phyloP scores from a whole-genome alignment of 1,284 basidiomycete species.

The Ustilago trichophora region DNA sequence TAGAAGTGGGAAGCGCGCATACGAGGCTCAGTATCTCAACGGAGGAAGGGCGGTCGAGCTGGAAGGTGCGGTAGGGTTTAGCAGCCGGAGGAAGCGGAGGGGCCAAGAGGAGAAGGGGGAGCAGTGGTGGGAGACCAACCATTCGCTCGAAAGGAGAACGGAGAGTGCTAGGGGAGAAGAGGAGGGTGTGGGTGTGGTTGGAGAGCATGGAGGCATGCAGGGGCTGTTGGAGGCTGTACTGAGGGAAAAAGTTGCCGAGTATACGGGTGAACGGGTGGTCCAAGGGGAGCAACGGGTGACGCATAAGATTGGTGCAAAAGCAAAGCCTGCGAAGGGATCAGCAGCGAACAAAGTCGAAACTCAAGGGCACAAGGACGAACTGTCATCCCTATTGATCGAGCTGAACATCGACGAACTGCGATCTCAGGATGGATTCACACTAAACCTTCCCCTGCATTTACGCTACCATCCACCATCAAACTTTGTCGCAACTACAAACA shows the following conservation, averaged over 20 bases:
- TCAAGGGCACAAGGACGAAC: not conserved
- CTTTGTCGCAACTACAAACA: not conserved
- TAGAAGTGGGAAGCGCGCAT: not conserved
- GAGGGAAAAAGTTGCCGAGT: no score
- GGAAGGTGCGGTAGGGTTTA: not conserved
- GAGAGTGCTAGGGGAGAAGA: no score
- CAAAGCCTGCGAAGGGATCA: not conserved
- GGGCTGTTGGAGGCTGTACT: no score
- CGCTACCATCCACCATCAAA: constrained; percentile 9
- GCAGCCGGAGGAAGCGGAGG: not conserved
- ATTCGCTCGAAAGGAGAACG: no score
- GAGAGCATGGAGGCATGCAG: no score
- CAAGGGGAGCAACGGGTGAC: no score
- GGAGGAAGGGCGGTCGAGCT: not conserved
- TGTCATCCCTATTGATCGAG: constrained; percentile 1
- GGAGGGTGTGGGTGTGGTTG: no score
- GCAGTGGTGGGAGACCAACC: no score
- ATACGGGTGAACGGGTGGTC: no score
- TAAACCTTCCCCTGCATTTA: constrained; percentile 19
- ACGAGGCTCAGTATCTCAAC: not conserved
- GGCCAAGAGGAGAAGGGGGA: no score
- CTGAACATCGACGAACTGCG: constrained; percentile 2
- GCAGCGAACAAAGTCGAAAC: not conserved
- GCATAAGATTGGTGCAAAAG: no score
- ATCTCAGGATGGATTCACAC: not conserved